A percentile compares a stretch with the other conserved stretches of the same genome.
phyloP scores from a whole-genome alignment of 768 basidiomycete genomes.

The Suillus discolor region DNA sequence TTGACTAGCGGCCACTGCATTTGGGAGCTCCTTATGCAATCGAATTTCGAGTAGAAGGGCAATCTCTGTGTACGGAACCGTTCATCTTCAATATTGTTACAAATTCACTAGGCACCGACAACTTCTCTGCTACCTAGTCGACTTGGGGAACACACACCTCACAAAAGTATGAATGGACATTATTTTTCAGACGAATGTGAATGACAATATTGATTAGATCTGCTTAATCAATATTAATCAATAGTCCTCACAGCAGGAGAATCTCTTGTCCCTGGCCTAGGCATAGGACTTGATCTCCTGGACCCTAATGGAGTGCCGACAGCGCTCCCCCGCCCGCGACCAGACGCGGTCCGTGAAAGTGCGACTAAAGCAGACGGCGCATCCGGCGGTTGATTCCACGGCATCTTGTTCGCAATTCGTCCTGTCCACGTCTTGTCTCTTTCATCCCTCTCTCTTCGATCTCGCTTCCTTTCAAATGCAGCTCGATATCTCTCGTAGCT shows the following conservation, averaged over 20 bases:
- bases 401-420: constrained; percentile 31
- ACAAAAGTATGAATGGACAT: neutral
- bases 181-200: neutral
- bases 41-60: neutral
- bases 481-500: constrained; percentile 90
- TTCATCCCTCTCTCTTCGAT: constrained; percentile 56
- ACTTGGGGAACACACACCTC: neutral
- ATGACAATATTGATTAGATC: neutral
- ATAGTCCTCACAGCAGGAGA: constrained; percentile 26
- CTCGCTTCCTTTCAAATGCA: constrained; percentile 80
- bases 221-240: constrained; percentile 1
- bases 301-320: constrained; percentile 34
- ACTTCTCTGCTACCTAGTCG: neutral
- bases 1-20: neutral
- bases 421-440: constrained; percentile 33
- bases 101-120: neutral
- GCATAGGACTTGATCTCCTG: constrained; percentile 36
- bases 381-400: constrained; percentile 23
- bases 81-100: neutral
- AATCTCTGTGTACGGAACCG: neutral
- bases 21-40: neutral
- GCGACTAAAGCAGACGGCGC: constrained; percentile 11
- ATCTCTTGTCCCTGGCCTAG: constrained; percentile 30
- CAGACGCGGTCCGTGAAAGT: constrained; percentile 29
- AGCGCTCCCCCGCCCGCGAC: constrained; percentile 25